A percentile compares a stretch with the other conserved stretches of the same genome.
Conservation (phyloP, 306 rosid species). For the Fragaria iinumae region DNA sequence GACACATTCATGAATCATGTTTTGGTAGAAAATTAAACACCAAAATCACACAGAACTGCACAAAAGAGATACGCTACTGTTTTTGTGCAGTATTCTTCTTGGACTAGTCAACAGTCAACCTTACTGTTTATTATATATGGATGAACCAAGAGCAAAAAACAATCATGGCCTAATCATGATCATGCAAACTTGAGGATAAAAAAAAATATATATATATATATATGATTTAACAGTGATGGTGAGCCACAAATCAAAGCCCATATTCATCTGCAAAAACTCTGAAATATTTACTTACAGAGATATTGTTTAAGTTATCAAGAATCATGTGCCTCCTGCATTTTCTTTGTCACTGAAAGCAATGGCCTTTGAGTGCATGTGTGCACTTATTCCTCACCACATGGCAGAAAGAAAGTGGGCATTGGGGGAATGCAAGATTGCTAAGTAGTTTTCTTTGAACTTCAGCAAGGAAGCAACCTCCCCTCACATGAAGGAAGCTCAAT, state of each 20-base stretch:
- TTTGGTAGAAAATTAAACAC: slow-evolving; percentile 17
- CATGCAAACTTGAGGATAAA: slow-evolving; percentile 20
- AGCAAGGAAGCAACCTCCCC: slow-evolving; percentile 25
- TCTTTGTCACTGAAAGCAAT: slow-evolving; percentile 45
- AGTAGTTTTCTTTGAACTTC: slow-evolving; percentile 27
- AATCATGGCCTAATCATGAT: slow-evolving; percentile 45
- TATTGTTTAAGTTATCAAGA: slow-evolving; percentile 10
- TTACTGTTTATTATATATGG: not conserved
- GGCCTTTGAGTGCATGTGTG: slow-evolving; percentile 24
- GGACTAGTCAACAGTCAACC: slow-evolving; percentile 10
- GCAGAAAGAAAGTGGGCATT: slow-evolving; percentile 28
- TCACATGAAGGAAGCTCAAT: slow-evolving; percentile 45
- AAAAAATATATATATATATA: too few species aligned
- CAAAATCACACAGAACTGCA: slow-evolving; percentile 2
- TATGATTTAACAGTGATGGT: slow-evolving; percentile 13
- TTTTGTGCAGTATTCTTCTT: slow-evolving; percentile 3
- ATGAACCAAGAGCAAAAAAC: not conserved
- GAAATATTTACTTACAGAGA: not conserved
- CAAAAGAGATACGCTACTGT: not conserved
- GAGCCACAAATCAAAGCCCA: slow-evolving; percentile 19
- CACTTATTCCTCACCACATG: slow-evolving; percentile 60
- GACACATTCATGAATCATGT: not conserved
- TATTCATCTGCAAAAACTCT: slow-evolving; percentile 33
- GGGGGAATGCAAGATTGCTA: not conserved
- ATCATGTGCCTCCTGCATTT: slow-evolving; percentile 51